Base-by-base conservation (phyloP, 2,329 filamentous ascomycete genomes). In the Fonsecaea monophora region DNA sequence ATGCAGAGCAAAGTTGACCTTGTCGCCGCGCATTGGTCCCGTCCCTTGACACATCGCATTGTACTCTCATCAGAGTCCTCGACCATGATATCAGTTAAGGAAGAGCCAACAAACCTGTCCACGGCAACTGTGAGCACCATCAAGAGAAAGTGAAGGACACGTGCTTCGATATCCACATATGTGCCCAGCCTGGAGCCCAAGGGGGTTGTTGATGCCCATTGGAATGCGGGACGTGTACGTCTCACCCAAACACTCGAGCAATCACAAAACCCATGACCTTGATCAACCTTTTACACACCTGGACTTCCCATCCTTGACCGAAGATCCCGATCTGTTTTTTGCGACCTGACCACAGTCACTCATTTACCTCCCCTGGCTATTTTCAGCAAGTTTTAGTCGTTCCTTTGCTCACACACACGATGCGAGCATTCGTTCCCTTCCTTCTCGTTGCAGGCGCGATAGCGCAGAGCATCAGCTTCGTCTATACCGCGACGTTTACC, bases 401-500 rank as follows among this genome's bases (percentile, higher is more conserved):
- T 40, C 15, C 34, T 56, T 18, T 18, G 8, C 21, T 21, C 32
- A 9, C 54, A 2, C 8, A 34, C 63, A 54, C 30, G 30, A 70
- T 70, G 68, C 62, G 40, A 18, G 37, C 10, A 38, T 34, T 55
- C 15, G 40, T 32, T n/a, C 35, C 68, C 40, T 60, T 60, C 30
- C 18, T 65, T 18, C 53, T 70, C 25, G 63, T 45, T n/a, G 34
- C 56, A 7, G 32, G 59, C 30, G 65, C 60, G 8, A 59, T 60
- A n/a, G 65, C 65, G 9, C 63, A 64, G 45, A 66, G 65, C 40
- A 45, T 64, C 53, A 64, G 65, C 62, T 61, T 60, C 53, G 58
- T 60, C 45, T 68, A 68, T 60, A 68, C 65, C 7, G 55, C 60
- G 10, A 68, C 65, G 8, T 57, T 60, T 12, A 70, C 65, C 13